Evolutionary conservation across 371 early-diverging fungal genomes (phyloP), one percentile per base, ranked within the genome.

Genomic region (Lichtheimia ramosa): DNA sequence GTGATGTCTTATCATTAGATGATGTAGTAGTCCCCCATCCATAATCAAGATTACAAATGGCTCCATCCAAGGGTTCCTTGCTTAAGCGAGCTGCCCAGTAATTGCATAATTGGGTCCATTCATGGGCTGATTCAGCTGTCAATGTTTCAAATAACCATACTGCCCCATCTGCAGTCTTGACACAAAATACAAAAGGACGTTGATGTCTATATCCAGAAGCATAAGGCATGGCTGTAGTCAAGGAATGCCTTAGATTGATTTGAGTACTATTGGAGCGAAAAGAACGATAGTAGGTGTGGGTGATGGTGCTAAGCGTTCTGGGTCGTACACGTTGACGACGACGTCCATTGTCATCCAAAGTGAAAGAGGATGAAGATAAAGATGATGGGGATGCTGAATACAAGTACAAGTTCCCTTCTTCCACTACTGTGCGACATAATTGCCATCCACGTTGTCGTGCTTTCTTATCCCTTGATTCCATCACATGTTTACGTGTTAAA

Each of bases 21-120:
- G 25, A 25, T 2, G 25, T 3, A 3, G 2, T 10, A 34, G 7
- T 10, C 0, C 62, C 55, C 75, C 75, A 75, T 0, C 75, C 75
- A 53, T 72, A 75, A 34, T 75, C 73, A 43, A 72, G 50, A 16
- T 72, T 75, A n/a, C 63, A 57, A 13, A 75, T 52, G 0, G 68
- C 75, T 23, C 73, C 75, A 15, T 42, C 57, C 16, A 72, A 42
- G 5, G 73, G 56, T 24, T 65, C 65, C 43, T 72, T 72, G 40
- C 70, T 72, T 15, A 66, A 60, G 13, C 51, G 43, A 1, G 75
- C 72, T 0, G 72, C 69, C 21, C 70, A 59, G 1, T 59, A 46
- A 48, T 75, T 71, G 25, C 61, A 55, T 1, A 63, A 53, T 8
- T 62, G 61, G 0, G 68, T 68, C 75, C 75, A 75, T 2, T 64